Evolutionary conservation across 2,329 filamentous ascomycete genomes (phyloP).

Genomic region (Coleophoma crateriformis): DNA sequence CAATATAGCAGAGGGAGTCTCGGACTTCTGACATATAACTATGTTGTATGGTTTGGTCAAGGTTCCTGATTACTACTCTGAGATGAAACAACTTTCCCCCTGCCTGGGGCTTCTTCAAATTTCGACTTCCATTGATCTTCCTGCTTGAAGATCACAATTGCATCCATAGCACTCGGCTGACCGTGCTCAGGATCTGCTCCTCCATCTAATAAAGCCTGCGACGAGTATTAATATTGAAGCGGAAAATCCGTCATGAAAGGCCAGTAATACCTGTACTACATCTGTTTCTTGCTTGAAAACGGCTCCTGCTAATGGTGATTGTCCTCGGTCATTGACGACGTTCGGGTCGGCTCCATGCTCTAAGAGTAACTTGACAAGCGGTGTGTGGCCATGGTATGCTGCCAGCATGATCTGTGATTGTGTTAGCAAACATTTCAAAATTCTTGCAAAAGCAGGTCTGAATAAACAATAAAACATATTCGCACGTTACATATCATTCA

Average conservation of each 20-base stretch:
- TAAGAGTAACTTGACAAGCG: conserved; percentile 54
- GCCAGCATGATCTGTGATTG: conserved; percentile 61
- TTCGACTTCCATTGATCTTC: conserved; percentile 42
- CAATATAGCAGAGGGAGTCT: no score
- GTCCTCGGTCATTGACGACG: conserved; percentile 59
- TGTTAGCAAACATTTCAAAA: not conserved
- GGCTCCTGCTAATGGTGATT: conserved; percentile 65
- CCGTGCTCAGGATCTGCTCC: conserved; percentile 50
- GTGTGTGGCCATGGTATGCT: conserved; percentile 61
- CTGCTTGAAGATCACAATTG: conserved; percentile 46
- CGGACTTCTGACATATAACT: no score
- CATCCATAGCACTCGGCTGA: conserved; percentile 41
- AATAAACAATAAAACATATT: no score
- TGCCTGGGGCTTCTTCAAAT: conserved; percentile 43
- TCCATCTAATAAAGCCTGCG: conserved; percentile 38
- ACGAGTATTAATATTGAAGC: no score
- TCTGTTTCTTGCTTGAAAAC: conserved; percentile 67
- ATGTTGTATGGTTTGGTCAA: no score
- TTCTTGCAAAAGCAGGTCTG: no score
- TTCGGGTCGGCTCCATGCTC: conserved; percentile 62
- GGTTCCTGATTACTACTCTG: no score
- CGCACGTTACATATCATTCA: no score
- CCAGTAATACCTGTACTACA: conserved; percentile 47
- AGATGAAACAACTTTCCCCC: conserved; percentile 31
- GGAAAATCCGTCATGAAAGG: not conserved